These are phyloP conservation scores for Typha latifolia DNA, from an alignment of 176 grass and related monocot species.

Conservation along the genomic window DNA sequence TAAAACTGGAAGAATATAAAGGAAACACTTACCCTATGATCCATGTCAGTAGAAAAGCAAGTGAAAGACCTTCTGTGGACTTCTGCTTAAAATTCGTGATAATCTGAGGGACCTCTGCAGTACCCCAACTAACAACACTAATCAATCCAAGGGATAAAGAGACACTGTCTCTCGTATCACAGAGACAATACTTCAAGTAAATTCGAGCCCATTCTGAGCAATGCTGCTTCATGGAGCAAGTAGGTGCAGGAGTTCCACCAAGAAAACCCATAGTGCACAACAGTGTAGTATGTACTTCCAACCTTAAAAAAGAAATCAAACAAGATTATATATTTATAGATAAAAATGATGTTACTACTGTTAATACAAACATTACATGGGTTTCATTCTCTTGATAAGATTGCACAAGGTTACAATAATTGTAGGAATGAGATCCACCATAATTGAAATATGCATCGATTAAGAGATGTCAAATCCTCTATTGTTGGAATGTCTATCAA, in stretches of 20 bases:
- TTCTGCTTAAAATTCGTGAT: slow-evolving; percentile 71
- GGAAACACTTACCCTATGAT: slow-evolving; percentile 49
- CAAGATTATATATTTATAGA: no score
- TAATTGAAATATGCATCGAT: no score
- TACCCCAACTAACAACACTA: slow-evolving; percentile 83
- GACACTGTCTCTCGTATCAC: slow-evolving; percentile 43
- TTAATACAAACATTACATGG: no score
- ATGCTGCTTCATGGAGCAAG: slow-evolving; percentile 19
- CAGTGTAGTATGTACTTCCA: not conserved
- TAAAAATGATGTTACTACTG: no score
- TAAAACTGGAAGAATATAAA: not conserved
- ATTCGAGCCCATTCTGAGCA: slow-evolving; percentile 62
- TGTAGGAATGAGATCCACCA: no score
- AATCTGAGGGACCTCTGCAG: slow-evolving; percentile 87
- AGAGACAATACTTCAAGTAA: slow-evolving; percentile 77
- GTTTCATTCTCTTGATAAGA: no score
- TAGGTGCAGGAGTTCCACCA: slow-evolving; percentile 19
- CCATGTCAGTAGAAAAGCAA: slow-evolving; percentile 86
- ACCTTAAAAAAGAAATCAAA: not conserved
- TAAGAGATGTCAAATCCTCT: no score
- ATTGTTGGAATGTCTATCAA: no score
- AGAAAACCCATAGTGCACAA: slow-evolving; percentile 32
- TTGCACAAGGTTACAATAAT: no score
- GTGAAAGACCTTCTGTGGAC: slow-evolving; percentile 78
- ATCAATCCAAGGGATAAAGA: slow-evolving; percentile 52